A percentile compares a stretch with the other conserved stretches of the same genome.
Conservation (phyloP, 257 asterid genomes). For the Solanum ahanhuiri region DNA sequence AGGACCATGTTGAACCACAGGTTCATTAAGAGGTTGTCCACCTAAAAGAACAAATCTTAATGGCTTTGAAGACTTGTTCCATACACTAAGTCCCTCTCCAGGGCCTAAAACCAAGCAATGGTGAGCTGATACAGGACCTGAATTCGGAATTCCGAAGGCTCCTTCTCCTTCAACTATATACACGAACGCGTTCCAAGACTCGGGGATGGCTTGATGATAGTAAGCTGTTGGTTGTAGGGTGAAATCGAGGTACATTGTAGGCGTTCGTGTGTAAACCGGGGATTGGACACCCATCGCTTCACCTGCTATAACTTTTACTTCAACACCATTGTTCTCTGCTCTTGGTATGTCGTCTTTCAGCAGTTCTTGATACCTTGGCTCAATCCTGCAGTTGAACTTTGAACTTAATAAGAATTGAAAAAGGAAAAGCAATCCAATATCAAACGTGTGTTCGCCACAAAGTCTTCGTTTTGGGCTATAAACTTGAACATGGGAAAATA, state of each 20-base stretch:
- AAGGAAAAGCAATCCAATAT: not conserved
- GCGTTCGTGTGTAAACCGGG: constrained; percentile 70
- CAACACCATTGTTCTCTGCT: constrained; percentile 64
- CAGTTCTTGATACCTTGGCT: constrained; percentile 81
- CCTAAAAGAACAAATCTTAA: constrained; percentile 64
- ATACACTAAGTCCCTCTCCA: constrained; percentile 78
- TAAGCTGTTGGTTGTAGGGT: constrained; percentile 40
- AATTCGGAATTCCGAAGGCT: constrained; percentile 34
- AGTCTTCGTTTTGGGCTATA: not conserved
- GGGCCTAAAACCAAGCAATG: constrained; percentile 69
- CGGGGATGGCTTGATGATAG: constrained; percentile 57
- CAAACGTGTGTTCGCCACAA: not conserved
- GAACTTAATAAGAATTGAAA: not conserved
- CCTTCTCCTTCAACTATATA: constrained; percentile 81
- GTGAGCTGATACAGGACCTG: constrained; percentile 42
- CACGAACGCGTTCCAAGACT: constrained; percentile 69
- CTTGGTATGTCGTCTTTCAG: constrained; percentile 44
- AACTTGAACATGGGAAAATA: not conserved
- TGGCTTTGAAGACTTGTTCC: constrained; percentile 52
- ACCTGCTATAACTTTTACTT: constrained; percentile 77
- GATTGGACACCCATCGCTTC: constrained; percentile 88
- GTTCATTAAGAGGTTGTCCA: constrained; percentile 81
- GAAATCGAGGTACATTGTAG: constrained; percentile 89
- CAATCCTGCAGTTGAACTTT: constrained; percentile 47
- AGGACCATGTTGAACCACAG: constrained; percentile 85